phyloP scores from a whole-genome alignment of 108 stramenopile species.

The Hondaea fermentalgiana region DNA sequence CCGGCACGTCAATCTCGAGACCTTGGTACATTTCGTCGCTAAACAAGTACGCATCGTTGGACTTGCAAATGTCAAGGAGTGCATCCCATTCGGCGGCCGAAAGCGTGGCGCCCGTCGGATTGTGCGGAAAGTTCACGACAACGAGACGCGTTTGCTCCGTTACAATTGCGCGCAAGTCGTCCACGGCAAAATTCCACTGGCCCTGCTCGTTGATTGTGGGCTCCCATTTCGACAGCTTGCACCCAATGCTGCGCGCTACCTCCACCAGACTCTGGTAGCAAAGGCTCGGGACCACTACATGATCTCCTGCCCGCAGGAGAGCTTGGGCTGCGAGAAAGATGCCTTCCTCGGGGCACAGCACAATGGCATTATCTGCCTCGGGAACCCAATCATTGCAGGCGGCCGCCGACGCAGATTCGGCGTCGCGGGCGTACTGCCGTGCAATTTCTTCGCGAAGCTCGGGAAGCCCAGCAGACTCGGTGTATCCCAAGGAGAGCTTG shows the following conservation, averaged over 20 bases:
- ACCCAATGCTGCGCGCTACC: not conserved
- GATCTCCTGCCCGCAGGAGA: slow-evolving; percentile 9
- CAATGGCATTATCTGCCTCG: not conserved
- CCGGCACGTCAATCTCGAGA: not conserved
- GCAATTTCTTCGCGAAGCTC: not conserved
- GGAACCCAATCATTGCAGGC: no score
- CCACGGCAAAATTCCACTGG: not conserved
- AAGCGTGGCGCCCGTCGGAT: slow-evolving; percentile 28
- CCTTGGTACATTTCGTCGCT: slow-evolving; percentile 35
- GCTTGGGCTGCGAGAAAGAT: slow-evolving; percentile 14
- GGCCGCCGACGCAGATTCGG: not conserved
- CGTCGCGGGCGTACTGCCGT: not conserved
- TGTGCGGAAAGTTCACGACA: slow-evolving; percentile 34
- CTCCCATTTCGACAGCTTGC: not conserved
- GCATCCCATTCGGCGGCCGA: not conserved
- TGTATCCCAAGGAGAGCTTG: not conserved
- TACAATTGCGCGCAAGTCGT: not conserved
- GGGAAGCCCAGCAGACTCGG: not conserved
- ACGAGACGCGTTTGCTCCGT: slow-evolving; percentile 15
- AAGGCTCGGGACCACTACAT: slow-evolving; percentile 17
- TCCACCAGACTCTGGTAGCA: slow-evolving; percentile 22
- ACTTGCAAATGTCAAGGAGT: not conserved
- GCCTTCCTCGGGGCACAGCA: slow-evolving; percentile 19
- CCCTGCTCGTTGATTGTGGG: not conserved
- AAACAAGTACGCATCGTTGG: slow-evolving; percentile 12